Percentiles rank a stretch among this genome's conserved stretches.
These are phyloP conservation scores for Cucurbita pepo DNA, from an alignment of 306 rosid genomes.

Conservation along the genomic window DNA sequence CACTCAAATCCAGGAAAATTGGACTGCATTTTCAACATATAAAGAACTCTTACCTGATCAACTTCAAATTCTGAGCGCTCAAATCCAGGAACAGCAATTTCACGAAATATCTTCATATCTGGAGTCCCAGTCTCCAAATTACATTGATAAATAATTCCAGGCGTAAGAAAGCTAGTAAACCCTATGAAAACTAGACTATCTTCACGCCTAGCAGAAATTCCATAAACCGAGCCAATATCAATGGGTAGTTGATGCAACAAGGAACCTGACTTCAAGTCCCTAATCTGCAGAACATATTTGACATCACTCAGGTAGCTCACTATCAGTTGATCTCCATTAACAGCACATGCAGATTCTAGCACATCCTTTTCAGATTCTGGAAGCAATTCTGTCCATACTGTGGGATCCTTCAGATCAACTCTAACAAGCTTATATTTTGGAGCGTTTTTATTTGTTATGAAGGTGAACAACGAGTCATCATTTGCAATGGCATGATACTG, in stretches of 20 bases:
- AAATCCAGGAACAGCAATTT: constrained; percentile 60
- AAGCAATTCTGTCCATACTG: constrained; percentile 57
- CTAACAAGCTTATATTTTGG: constrained; percentile 72
- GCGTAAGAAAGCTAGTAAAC: constrained; percentile 72
- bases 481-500: constrained; percentile 50
- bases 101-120: constrained; percentile 71
- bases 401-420: constrained; percentile 68
- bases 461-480: constrained; percentile 67
- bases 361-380: constrained; percentile 71
- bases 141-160: constrained; percentile 78
- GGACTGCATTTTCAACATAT: not conserved
- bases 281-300: constrained; percentile 61
- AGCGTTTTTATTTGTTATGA: constrained; percentile 79
- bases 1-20: not conserved
- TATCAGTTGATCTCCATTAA: constrained; percentile 59
- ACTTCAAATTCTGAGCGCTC: constrained; percentile 56
- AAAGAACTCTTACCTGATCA: constrained; percentile 41
- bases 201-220: constrained; percentile 63
- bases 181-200: constrained; percentile 48
- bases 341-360: constrained; percentile 63
- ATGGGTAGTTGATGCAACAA: constrained; percentile 63
- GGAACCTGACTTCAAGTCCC: constrained; percentile 77
- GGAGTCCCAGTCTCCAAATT: constrained; percentile 42
- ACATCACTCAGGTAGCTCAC: constrained; percentile 88
- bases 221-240: constrained; percentile 72